phyloP scores from a whole-genome alignment of 495 filamentous ascomycete genomes.

The Penicillium steckii region DNA sequence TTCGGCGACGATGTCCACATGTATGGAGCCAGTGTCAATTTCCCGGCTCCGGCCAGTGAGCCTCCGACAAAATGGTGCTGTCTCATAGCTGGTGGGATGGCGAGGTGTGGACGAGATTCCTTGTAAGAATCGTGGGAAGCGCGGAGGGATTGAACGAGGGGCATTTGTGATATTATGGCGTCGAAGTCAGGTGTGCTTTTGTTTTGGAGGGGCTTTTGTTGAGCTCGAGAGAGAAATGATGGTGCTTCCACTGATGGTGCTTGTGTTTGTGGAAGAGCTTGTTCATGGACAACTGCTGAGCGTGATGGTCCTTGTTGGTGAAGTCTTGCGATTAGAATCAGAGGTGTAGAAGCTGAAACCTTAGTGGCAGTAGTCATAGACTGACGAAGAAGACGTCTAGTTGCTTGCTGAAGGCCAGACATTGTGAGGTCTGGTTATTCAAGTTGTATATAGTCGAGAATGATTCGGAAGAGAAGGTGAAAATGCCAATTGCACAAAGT shows the following conservation, averaged over 20 bases:
- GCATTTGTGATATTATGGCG: slow-evolving; percentile 67
- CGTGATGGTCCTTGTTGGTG: slow-evolving; percentile 28
- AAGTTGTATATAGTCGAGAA: too few relatives aligned
- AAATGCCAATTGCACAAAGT: neutral
- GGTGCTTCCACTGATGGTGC: slow-evolving; percentile 6
- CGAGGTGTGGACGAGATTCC: slow-evolving; percentile 67
- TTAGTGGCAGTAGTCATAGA: neutral
- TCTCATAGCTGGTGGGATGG: slow-evolving; percentile 29
- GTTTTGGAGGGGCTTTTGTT: neutral
- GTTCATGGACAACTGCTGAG: slow-evolving; percentile 28
- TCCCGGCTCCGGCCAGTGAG: slow-evolving; percentile 63
- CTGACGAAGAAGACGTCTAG: slow-evolving; percentile 13
- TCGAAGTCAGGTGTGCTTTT: slow-evolving; percentile 43
- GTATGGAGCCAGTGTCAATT: slow-evolving; percentile 74
- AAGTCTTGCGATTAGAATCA: slow-evolving; percentile 10
- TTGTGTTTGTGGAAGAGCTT: slow-evolving; percentile 24
- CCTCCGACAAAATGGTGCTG: slow-evolving; percentile 41
- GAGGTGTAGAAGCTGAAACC: neutral
- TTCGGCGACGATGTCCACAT: slow-evolving; percentile 51
- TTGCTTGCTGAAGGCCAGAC: slow-evolving; percentile 7
- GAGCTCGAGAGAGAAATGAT: slow-evolving; percentile 4
- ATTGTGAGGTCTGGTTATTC: too few relatives aligned
- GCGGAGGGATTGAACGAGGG: slow-evolving; percentile 65
- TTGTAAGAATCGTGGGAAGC: slow-evolving; percentile 54
- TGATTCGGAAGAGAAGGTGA: neutral